phyloP scores from a whole-genome alignment of 129 eudicot species.

The Pittosporum tobira region DNA sequence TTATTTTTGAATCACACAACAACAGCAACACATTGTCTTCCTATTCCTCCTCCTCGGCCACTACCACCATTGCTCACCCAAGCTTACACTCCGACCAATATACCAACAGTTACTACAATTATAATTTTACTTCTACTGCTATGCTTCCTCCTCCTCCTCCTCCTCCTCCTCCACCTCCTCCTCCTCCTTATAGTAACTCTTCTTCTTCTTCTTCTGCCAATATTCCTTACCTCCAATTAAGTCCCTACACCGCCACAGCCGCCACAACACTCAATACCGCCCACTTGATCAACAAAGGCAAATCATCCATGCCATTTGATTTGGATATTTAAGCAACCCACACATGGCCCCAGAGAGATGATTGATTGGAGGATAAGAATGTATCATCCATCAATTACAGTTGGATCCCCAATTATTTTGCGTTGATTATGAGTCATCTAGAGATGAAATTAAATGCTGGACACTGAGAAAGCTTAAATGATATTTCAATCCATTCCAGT shows the following conservation, averaged over 20 bases:
- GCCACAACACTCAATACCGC: slow-evolving; percentile 19
- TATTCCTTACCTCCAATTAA: slow-evolving; percentile 43
- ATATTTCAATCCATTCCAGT: too few species aligned
- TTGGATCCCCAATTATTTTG: too few species aligned
- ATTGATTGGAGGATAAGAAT: too few species aligned
- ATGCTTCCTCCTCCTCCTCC: background rate
- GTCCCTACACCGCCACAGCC: slow-evolving; percentile 33
- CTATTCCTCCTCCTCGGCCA: slow-evolving; percentile 26
- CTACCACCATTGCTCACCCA: slow-evolving; percentile 8
- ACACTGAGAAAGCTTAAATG: too few species aligned
- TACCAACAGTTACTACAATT: background rate
- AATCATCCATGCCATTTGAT: slow-evolving; percentile 64
- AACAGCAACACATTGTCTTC: slow-evolving; percentile 27
- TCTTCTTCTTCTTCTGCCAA: slow-evolving; percentile 25
- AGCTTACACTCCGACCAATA: slow-evolving; percentile 8
- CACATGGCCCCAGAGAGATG: too few species aligned
- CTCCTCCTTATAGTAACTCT: background rate
- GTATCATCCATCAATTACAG: too few species aligned
- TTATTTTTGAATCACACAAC: slow-evolving; percentile 22
- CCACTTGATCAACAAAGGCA: slow-evolving; percentile 36
- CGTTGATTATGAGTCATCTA: too few species aligned
- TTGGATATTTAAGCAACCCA: slow-evolving; percentile 35
- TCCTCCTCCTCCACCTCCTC: background rate
- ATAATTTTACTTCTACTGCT: background rate
- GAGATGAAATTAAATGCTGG: too few species aligned